Conservation (phyloP, 2,329 filamentous ascomycete genomes). For the Monosporascus ibericus region DNA sequence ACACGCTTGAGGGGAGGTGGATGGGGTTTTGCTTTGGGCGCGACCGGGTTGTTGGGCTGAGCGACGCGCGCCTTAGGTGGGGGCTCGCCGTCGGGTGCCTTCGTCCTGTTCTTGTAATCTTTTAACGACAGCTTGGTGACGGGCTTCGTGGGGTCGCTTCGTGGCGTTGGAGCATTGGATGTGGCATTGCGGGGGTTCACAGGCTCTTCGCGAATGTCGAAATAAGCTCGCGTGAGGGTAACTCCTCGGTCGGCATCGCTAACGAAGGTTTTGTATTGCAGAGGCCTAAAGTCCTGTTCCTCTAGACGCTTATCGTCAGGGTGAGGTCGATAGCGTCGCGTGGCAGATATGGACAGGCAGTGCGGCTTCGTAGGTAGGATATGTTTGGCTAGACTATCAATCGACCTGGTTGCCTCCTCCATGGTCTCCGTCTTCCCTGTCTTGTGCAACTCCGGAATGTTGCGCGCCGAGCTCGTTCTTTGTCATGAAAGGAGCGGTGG, state of each 20-base stretch:
- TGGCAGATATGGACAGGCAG: constrained; percentile 44
- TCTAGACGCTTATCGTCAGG: constrained; percentile 34
- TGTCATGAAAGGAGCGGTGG: constrained; percentile 22
- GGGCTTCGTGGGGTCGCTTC: constrained; percentile 36
- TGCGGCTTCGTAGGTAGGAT: constrained; percentile 47
- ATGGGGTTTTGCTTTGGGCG: constrained; percentile 21
- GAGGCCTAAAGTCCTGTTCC: constrained; percentile 42
- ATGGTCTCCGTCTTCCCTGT: constrained; percentile 32
- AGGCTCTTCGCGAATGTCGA: constrained; percentile 48
- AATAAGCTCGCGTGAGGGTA: constrained; percentile 50
- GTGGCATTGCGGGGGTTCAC: constrained; percentile 30
- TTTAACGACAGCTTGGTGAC: constrained; percentile 48
- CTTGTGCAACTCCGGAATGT: constrained; percentile 24
- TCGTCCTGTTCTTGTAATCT: constrained; percentile 54
- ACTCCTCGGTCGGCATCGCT: constrained; percentile 53
- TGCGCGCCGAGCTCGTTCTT: constrained; percentile 21
- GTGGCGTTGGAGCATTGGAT: constrained; percentile 13
- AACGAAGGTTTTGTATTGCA: constrained; percentile 53
- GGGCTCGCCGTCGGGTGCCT: constrained; percentile 23
- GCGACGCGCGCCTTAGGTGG: constrained; percentile 14
- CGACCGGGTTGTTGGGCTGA: constrained; percentile 15
- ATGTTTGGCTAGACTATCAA: constrained; percentile 46
- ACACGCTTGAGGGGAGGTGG: constrained; percentile 20
- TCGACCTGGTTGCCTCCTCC: constrained; percentile 54
- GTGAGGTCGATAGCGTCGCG: constrained; percentile 41